Percentiles rank a stretch among this genome's conserved stretches.
phyloP scores from a whole-genome alignment of 148 eudicot species.

The Selenicereus undatus region DNA sequence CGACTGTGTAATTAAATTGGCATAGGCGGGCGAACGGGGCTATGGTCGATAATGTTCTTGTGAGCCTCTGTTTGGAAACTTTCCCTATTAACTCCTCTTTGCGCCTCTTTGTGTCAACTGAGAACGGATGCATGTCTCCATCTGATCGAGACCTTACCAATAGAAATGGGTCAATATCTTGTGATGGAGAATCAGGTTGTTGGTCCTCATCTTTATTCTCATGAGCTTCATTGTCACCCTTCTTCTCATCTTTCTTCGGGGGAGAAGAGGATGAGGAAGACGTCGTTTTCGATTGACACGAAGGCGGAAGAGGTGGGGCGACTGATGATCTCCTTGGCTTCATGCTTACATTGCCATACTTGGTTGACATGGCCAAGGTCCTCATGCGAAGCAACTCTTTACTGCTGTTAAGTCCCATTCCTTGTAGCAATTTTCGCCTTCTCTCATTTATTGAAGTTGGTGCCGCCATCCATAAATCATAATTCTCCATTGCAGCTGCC shows the following conservation, averaged over 20 bases:
- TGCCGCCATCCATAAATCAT: conserved; percentile 75
- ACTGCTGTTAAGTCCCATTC: conserved; percentile 79
- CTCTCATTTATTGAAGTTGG: conserved; percentile 73
- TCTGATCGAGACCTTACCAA: conserved; percentile 80
- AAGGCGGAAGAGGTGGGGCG: conserved; percentile 18
- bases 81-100: conserved; percentile 68
- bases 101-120: conserved; percentile 44
- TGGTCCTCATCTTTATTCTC: not conserved
- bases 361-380: conserved; percentile 40
- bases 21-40: conserved; percentile 32
- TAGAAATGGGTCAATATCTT: conserved; percentile 18
- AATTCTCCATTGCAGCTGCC: conserved; percentile 27
- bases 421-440: conserved; percentile 59
- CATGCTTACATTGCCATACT: conserved; percentile 15
- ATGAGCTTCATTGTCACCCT: not conserved
- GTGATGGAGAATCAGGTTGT: not conserved
- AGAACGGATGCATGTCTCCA: conserved; percentile 53
- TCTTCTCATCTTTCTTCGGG: not conserved
- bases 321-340: not conserved
- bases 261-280: not conserved
- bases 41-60: conserved; percentile 58
- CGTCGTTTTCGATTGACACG: not conserved
- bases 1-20: not conserved
- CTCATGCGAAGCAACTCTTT: conserved; percentile 43
- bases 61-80: conserved; percentile 68